Evolutionary conservation across 2,329 filamentous ascomycete genomes (phyloP), one percentile per base, ranked within the genome.

Genomic region (Xylariaceae sp.): DNA sequence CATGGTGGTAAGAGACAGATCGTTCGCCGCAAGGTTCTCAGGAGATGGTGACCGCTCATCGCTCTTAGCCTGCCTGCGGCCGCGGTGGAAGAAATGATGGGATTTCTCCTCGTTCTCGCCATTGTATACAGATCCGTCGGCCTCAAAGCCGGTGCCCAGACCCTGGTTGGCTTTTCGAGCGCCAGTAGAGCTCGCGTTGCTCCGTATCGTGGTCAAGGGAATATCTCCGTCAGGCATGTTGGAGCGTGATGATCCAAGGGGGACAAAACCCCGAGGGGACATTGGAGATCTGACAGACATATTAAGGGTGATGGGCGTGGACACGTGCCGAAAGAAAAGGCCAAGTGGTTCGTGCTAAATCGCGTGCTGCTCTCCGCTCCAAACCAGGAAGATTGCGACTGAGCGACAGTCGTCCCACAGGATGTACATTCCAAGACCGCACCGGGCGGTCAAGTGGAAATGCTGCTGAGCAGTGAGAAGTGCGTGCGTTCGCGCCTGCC

Each of bases 1-100:
- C 68, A 86, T 76, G 44, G 73, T 73, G 50, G 79, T 85, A 47
- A 85, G 62, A 21, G 69, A 67, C 21, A 73, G 59, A 13, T 76
- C 75, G 2, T 78, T 73, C 6, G 59, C 59, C 43, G 66, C 63
- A 40, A 67, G 62, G 7, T 68, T 72, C 43, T 67, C 66, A 13
- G 63, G 57, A 23, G 72, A 67, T 32, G 61, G 60, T 3, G 64
- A 53, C 4, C 55, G 54, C 5, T 61, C 59, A 30, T 63, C 61
- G n/a, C 64, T 57, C 56, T 67, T 62, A 17, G 61, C 53, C 34
- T 65, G 73, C 42, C 74, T 68, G 34, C 75, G 69, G 37, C 77
- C 72, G 43, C 63, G 53, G 34, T 65, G 61, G 48, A 69, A 69
- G 43, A 69, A 54, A 43, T 60, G 59, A 34, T 58, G 57, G 33